These are phyloP conservation scores for Mucor mucedo DNA, from an alignment of 371 early-diverging fungal genomes.

Conservation along the genomic window DNA sequence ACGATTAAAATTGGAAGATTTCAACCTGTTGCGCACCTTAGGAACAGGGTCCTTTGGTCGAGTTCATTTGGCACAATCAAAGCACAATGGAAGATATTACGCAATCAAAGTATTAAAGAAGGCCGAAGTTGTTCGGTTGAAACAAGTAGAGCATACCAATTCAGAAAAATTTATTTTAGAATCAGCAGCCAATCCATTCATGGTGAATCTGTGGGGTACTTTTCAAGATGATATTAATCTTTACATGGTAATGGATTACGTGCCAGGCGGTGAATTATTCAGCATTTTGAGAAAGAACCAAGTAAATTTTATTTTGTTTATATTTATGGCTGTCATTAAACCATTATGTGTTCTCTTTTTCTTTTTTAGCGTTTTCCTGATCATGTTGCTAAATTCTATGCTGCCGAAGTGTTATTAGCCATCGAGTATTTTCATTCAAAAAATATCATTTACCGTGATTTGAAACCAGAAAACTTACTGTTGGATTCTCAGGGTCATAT, in stretches of 20 bases:
- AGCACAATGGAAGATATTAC: slow-evolving; percentile 75
- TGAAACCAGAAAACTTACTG: slow-evolving; percentile 89
- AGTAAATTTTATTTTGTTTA: slow-evolving; percentile 4
- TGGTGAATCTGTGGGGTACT: slow-evolving; percentile 88
- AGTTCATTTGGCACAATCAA: slow-evolving; percentile 93
- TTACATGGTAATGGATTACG: slow-evolving; percentile 93
- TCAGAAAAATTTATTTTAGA: slow-evolving; percentile 94
- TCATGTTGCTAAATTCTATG: slow-evolving; percentile 80
- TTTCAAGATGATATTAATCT: slow-evolving; percentile 85
- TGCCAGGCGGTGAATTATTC: slow-evolving; percentile 90
- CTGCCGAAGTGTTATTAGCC: slow-evolving; percentile 67
- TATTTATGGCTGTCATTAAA: too few relatives aligned
- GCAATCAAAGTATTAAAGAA: slow-evolving; percentile 97
- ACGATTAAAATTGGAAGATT: slow-evolving; percentile 71
- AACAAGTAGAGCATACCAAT: slow-evolving; percentile 96
- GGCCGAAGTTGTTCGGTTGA: slow-evolving; percentile 87
- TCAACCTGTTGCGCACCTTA: slow-evolving; percentile 77
- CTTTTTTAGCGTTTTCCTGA: slow-evolving; percentile 73
- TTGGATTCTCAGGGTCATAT: slow-evolving; percentile 88
- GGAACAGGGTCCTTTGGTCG: slow-evolving; percentile 99
- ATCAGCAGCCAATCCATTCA: slow-evolving; percentile 89
- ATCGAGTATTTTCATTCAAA: slow-evolving; percentile 86
- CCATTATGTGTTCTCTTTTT: background rate
- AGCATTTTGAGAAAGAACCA: slow-evolving; percentile 77
- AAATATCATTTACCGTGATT: slow-evolving; percentile 85